Evolutionary conservation across 225 moss, liverwort and hornwort species (phyloP), one percentile per base, ranked within the genome.

Genomic region (Sphagnum contortum): DNA sequence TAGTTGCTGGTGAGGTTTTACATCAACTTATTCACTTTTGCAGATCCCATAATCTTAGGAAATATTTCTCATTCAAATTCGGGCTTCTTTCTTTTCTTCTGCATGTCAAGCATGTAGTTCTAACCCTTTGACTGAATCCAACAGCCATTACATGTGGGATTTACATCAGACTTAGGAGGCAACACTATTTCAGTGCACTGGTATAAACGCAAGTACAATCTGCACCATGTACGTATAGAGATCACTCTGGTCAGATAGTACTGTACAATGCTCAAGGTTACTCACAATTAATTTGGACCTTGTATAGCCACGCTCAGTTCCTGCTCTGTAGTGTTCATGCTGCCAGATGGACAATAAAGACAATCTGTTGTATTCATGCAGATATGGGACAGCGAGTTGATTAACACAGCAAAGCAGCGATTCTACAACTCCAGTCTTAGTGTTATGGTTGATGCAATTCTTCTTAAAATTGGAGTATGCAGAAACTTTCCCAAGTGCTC

Each of bases 91-190:
- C 29, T 29, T 29, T 29, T 29, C 29, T 29, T 29, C 29, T 29
- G 29, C 29, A 29, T 1, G 29, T 29, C 29, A 29, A 29, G 29
- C 29, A 29, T 29, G 29, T 29, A 29, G 29, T 1, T 29, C 29
- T 29, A 29, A 29, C 29, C 29, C 0, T 29, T 29, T 29, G 29
- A 29, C 29, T 29, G 29, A 29, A 29, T 29, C 29, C 29, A 29
- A 45, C 81, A 94, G 94, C 94, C 94, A 54, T 70, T 94, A 75
- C 94, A 94, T 50, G 87, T 94, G 62, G 94, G 75, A 47, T 87
- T 85, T 72, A 94, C 89, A 2, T 76, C 79, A 68, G 94, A 94
- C 73, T 71, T 64, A 62, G 91, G 91, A 8, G 94, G 87, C 5
- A 94, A 89, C 66, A 78, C 87, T 4, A 91, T 91, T 60, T 14